These are phyloP conservation scores for Karstenula rhodostoma DNA, from an alignment of 2,329 filamentous ascomycete genomes.

Conservation along the genomic window DNA sequence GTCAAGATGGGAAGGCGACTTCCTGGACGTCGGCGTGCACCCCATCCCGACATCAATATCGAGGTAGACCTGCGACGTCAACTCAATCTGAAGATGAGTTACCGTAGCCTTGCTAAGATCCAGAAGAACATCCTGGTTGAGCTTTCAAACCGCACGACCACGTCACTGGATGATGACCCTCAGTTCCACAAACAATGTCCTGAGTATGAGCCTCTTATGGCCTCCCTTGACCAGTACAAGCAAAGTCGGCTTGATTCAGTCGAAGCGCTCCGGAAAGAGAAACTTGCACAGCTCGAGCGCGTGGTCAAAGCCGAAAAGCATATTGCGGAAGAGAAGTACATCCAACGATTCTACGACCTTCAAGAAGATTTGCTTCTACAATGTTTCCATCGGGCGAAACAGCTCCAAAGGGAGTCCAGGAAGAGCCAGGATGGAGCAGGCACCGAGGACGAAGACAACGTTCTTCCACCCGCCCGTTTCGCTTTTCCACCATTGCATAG, in stretches of 20 bases:
- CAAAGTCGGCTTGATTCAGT: conserved; percentile 50
- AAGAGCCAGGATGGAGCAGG: conserved; percentile 46
- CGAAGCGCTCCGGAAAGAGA: conserved; percentile 47
- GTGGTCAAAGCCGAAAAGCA: conserved; percentile 45
- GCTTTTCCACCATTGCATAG: conserved; percentile 33
- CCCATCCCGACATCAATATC: conserved; percentile 55
- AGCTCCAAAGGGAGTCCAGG: conserved; percentile 45
- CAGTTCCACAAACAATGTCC: conserved; percentile 62
- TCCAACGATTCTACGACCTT: conserved; percentile 44
- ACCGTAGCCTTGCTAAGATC: conserved; percentile 67
- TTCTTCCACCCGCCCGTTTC: conserved; percentile 43
- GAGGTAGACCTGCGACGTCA: conserved; percentile 63
- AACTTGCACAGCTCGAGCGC: conserved; percentile 48
- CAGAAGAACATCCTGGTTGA: conserved; percentile 72
- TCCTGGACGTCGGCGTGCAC: conserved; percentile 56
- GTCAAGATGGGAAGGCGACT: conserved; percentile 48
- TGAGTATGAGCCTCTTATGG: conserved; percentile 62
- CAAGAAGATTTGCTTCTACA: conserved; percentile 45
- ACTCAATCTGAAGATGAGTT: conserved; percentile 71
- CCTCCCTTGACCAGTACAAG: conserved; percentile 60
- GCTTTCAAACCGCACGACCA: conserved; percentile 67
- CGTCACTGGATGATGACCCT: conserved; percentile 64
- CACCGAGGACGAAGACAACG: conserved; percentile 53
- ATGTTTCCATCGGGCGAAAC: conserved; percentile 49
- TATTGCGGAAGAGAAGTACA: conserved; percentile 46